Conservation (phyloP, 1,139 yeast species). For the Lodderomyces elongisporus region DNA sequence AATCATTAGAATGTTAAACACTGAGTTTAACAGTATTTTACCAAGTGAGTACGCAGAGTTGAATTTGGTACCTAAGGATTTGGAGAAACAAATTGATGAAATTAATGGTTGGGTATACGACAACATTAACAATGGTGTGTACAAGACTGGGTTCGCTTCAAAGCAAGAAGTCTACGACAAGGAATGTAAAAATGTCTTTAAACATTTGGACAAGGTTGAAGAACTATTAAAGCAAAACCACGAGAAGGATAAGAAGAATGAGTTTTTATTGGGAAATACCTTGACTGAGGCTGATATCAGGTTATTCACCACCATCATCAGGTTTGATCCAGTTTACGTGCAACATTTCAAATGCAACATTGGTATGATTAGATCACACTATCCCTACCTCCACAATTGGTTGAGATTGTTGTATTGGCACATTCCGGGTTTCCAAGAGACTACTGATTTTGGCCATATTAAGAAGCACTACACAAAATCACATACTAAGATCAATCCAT, state of each 20-base stretch:
- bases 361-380: slow-evolving; percentile 74
- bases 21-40: slow-evolving; percentile 50
- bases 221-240: slow-evolving; percentile 47
- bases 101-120: slow-evolving; percentile 83
- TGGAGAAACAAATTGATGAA: slow-evolving; percentile 61
- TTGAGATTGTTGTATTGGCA: slow-evolving; percentile 83
- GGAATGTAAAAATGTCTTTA: slow-evolving; percentile 63
- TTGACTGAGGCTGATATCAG: slow-evolving; percentile 90
- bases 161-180: slow-evolving; percentile 76
- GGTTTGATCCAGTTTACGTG: slow-evolving; percentile 88
- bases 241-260: slow-evolving; percentile 22
- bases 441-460: slow-evolving; percentile 86
- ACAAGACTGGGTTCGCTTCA: slow-evolving; percentile 88
- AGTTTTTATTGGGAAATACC: slow-evolving; percentile 57
- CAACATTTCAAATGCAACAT: slow-evolving; percentile 94
- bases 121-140: slow-evolving; percentile 87
- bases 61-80: slow-evolving; percentile 59
- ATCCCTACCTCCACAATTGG: slow-evolving; percentile 78
- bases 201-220: slow-evolving; percentile 73
- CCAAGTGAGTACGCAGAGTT: slow-evolving; percentile 44
- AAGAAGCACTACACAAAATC: slow-evolving; percentile 84
- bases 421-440: slow-evolving; percentile 64
- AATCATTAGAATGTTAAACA: slow-evolving; percentile 76
- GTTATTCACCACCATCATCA: slow-evolving; percentile 66
- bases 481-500: slow-evolving; percentile 75